A percentile compares a stretch with the other conserved stretches of the same genome.
Conservation (phyloP, 257 asterid genomes). For the Ilex asprella region DNA sequence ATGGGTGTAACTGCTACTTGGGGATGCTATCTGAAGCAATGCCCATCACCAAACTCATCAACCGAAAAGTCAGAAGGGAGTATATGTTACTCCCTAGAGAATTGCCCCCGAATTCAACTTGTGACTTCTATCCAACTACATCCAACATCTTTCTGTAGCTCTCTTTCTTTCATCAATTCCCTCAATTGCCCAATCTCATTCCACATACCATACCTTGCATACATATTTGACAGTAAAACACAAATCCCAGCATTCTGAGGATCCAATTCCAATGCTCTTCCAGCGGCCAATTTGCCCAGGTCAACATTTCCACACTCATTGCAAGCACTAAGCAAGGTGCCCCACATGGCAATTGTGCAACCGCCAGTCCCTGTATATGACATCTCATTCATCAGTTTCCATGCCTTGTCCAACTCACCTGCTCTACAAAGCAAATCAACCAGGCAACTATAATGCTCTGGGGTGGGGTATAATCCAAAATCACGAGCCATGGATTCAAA, state of each 20-base stretch:
- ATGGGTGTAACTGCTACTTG: no score
- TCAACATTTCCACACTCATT: constrained; percentile 60
- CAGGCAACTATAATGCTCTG: constrained; percentile 80
- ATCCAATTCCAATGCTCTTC: constrained; percentile 64
- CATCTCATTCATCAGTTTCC: constrained; percentile 38
- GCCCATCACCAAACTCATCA: no score
- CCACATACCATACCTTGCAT: constrained; percentile 75
- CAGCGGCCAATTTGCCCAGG: constrained; percentile 68
- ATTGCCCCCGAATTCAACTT: constrained; percentile 10
- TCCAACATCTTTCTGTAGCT: constrained; percentile 66
- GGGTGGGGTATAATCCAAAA: constrained; percentile 42
- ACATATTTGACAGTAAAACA: constrained; percentile 67
- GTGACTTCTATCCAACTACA: constrained; percentile 45
- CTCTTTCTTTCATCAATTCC: constrained; percentile 47
- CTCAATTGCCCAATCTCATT: constrained; percentile 62
- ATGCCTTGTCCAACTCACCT: constrained; percentile 72
- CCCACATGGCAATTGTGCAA: constrained; percentile 61
- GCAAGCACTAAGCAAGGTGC: constrained; percentile 73
- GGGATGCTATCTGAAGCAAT: no score
- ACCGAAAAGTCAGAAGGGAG: no score
- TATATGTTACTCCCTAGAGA: neutral
- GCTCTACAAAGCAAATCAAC: constrained; percentile 77
- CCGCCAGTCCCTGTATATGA: constrained; percentile 21
- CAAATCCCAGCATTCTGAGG: constrained; percentile 63
- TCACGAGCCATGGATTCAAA: constrained; percentile 56